A percentile compares a stretch with the other conserved stretches of the same genome.
phyloP scores from a whole-genome alignment of 495 filamentous ascomycete species.

The Hypoxylon cercidicola region DNA sequence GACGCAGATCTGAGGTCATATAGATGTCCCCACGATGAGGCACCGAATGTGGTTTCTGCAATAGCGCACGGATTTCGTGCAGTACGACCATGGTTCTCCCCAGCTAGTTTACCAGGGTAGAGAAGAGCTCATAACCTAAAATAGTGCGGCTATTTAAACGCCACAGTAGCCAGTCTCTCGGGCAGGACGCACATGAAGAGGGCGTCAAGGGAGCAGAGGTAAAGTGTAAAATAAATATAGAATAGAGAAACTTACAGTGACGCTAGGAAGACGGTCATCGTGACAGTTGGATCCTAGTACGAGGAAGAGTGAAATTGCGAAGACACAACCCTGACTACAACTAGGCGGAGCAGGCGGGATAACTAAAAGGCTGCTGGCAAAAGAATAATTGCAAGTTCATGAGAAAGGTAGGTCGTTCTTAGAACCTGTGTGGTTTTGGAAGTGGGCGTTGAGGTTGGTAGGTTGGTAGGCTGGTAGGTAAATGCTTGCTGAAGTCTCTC shows the following conservation, averaged over 20 bases:
- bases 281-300: slow-evolving; percentile 40
- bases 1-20: background rate
- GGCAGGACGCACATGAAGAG: background rate
- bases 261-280: slow-evolving; percentile 83
- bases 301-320: slow-evolving; percentile 5
- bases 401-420: slow-evolving; percentile 13
- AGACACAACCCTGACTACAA: slow-evolving; percentile 24
- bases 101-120: slow-evolving; percentile 2
- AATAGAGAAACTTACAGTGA: slow-evolving; percentile 72
- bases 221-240: slow-evolving; percentile 5
- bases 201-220: background rate
- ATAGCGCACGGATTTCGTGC: slow-evolving; percentile 10
- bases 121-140: background rate
- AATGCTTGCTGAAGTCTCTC: slow-evolving; percentile 8
- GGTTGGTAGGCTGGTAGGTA: background rate
- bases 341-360: slow-evolving; percentile 19
- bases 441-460: background rate
- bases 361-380: slow-evolving; percentile 5
- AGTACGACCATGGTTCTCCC: slow-evolving; percentile 19
- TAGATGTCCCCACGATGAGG: background rate
- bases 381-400: slow-evolving; percentile 40
- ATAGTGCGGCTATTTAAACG: background rate
- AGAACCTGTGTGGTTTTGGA: too few relatives aligned
- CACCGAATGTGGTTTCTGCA: background rate
- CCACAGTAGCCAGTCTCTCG: too few relatives aligned